Evolutionary conservation across 2,329 filamentous ascomycete genomes (phyloP).

Genomic region (Colletotrichum salicis): DNA sequence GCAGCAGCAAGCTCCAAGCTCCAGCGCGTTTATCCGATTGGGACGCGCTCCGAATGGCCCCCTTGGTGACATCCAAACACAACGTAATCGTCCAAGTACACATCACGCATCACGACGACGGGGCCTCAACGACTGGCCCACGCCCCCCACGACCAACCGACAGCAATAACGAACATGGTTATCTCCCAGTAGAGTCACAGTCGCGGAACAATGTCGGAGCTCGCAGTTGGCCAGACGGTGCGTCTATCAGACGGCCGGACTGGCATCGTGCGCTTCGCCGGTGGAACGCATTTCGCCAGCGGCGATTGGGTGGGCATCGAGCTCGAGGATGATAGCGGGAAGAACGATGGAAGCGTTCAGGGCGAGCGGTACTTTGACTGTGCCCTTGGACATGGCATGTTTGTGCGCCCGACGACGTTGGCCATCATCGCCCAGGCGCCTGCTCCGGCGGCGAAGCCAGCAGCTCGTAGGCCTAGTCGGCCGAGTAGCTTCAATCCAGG

Average conservation of each 20-base stretch:
- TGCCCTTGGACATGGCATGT: constrained; percentile 80
- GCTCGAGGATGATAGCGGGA: constrained; percentile 82
- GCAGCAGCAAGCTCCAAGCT: constrained; percentile 9
- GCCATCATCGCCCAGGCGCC: constrained; percentile 64
- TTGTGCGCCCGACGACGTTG: constrained; percentile 79
- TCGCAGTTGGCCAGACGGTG: constrained; percentile 77
- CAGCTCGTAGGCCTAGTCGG: constrained; percentile 52
- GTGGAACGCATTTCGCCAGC: constrained; percentile 79
- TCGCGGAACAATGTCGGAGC: constrained; percentile 62
- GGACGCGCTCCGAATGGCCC: constrained; percentile 23
- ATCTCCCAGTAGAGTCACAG: constrained; percentile 14
- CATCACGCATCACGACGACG: constrained; percentile 15
- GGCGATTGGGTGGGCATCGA: constrained; percentile 93
- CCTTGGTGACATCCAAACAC: constrained; percentile 32
- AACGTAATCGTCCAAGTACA: constrained; percentile 10
- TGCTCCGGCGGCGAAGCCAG: constrained; percentile 44
- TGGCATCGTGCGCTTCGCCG: constrained; percentile 83
- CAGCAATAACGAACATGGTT: constrained; percentile 28
- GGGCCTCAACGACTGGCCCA: constrained; percentile 22
- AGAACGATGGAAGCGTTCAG: constrained; percentile 93
- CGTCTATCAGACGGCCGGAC: constrained; percentile 81
- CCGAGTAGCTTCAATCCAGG: constrained; percentile 61
- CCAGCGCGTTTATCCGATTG: constrained; percentile 32
- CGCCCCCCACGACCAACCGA: constrained; percentile 11
- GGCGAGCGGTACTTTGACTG: constrained; percentile 92